These are phyloP conservation scores for Allomyces macrogynus DNA, from an alignment of 192 early-diverging fungal genomes.

Conservation along the genomic window DNA sequence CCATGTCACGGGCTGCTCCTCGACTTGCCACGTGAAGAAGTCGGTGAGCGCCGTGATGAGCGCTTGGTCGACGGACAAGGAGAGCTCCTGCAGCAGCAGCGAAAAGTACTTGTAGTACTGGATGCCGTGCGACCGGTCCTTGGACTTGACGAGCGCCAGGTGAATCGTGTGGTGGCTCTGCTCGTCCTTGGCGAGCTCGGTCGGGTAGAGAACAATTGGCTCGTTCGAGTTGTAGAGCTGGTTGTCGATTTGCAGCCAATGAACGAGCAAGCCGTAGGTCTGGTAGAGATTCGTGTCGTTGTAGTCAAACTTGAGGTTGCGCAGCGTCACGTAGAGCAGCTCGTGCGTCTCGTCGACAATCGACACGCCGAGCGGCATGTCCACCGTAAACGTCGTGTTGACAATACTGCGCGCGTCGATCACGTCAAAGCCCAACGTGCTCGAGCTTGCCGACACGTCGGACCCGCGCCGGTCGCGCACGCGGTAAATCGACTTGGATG, in stretches of 20 bases:
- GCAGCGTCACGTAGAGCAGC: conserved; percentile 62
- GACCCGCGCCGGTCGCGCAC: conserved; percentile 5
- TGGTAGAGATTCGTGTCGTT: conserved; percentile 67
- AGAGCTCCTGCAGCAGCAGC: conserved; percentile 27
- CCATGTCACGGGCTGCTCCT: not conserved
- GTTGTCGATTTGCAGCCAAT: conserved; percentile 96
- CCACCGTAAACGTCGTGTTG: conserved; percentile 41
- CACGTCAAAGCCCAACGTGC: conserved; percentile 23
- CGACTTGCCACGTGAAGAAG: not conserved
- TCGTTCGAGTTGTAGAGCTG: conserved; percentile 69
- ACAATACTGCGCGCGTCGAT: conserved; percentile 26
- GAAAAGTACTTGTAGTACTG: conserved; percentile 89
- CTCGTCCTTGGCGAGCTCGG: conserved; percentile 51
- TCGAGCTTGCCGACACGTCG: not conserved
- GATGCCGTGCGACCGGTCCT: conserved; percentile 73
- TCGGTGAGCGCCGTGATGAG: not conserved
- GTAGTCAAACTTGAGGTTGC: conserved; percentile 51
- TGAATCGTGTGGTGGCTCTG: conserved; percentile 37
- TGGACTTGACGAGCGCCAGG: conserved; percentile 59
- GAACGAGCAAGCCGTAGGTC: conserved; percentile 49
- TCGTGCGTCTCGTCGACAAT: conserved; percentile 62
- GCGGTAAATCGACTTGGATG: conserved; percentile 39
- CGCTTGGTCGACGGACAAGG: not conserved
- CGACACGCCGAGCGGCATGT: conserved; percentile 78
- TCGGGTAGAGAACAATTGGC: conserved; percentile 89